Base-by-base conservation (phyloP, 2,329 filamentous ascomycete genomes). In the Pestalotiopsis sp. region DNA sequence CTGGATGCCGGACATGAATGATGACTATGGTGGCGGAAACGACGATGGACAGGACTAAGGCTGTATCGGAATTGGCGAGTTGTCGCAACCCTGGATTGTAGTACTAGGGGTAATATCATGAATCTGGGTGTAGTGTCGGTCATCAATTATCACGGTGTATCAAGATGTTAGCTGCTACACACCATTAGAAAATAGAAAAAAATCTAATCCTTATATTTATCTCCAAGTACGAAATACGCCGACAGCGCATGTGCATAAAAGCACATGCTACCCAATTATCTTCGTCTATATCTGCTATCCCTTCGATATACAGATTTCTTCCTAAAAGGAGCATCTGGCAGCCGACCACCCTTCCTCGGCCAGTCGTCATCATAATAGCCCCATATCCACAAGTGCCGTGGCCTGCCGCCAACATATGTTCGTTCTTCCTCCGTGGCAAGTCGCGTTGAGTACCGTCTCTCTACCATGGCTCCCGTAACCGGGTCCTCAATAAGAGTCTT, bases 1-100 rank as follows among this genome's bases (percentile, higher is more conserved):
- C 59, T 67, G 66, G 66, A 67, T 67, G 66, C 66, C 66, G 12
- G 66, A 67, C 25, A 67, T 67, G 66, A 67, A 66, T 41, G 63
- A 68, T 17, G 56, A 60, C 20, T n/a, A 17, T 58, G 38, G 64
- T 11, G 38, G 60, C 17, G 14, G 31, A 27, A 27, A 65, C 23
- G 13, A 68, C 27, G 38, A 63, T 57, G 66, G 66, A 23, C 27
- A 20, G 20, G 59, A 62, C 17, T 62, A 20, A 62, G 14, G 25
- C 3, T 38, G 11, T 23, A 20, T 52, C 1, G 6, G 45, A 27
- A 69, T 40, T 60, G 7, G 7, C 17, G n/a, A 52, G 17, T n/a
- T 20, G 45, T 52, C n/a, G n/a, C 45, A 52, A 9, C 1, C n/a
- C 17, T 4, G 45, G 6, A 52, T 23, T 52, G 45, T 23, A 52